phyloP scores from a whole-genome alignment of 2,329 filamentous ascomycete species.

The Drechslera avenae region DNA sequence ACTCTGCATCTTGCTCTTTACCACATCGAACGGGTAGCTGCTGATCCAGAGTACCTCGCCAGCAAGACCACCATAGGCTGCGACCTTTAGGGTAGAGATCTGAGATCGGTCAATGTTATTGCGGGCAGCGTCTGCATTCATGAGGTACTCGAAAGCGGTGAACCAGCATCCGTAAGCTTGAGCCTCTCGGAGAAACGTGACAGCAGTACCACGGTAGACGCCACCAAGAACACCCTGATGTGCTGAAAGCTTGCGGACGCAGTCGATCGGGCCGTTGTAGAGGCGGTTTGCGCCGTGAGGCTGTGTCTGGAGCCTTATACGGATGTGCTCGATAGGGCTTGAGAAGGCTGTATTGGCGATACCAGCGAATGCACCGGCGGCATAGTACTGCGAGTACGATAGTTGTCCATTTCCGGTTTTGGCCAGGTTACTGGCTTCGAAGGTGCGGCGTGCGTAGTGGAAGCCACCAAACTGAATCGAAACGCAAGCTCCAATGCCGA shows the following conservation, averaged over 20 bases:
- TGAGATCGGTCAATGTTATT: conserved; percentile 77
- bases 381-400: conserved; percentile 85
- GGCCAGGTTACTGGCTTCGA: conserved; percentile 73
- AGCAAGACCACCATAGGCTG: conserved; percentile 88
- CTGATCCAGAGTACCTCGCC: conserved; percentile 92
- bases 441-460: conserved; percentile 84
- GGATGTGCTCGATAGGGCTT: conserved; percentile 92
- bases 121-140: conserved; percentile 84
- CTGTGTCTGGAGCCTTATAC: conserved; percentile 94
- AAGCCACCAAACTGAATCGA: conserved; percentile 99
- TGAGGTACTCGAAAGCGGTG: conserved; percentile 90
- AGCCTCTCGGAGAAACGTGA: conserved; percentile 86
- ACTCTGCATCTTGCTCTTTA: conserved; percentile 99
- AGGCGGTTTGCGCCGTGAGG: conserved; percentile 81
- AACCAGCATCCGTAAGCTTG: conserved; percentile 98
- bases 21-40: conserved; percentile 93
- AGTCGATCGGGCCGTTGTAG: conserved; percentile 86
- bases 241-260: conserved; percentile 78
- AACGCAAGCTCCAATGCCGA: conserved; percentile 92
- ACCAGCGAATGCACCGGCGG: conserved; percentile 88
- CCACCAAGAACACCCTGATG: conserved; percentile 72
- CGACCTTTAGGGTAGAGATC: conserved; percentile 83
- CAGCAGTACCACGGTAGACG: conserved; percentile 83
- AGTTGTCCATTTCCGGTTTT: conserved; percentile 58
- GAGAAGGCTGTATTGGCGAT: conserved; percentile 88